Base-by-base conservation (phyloP, 2,329 filamentous ascomycete genomes). In the Sclerotinia sclerotiorum region DNA sequence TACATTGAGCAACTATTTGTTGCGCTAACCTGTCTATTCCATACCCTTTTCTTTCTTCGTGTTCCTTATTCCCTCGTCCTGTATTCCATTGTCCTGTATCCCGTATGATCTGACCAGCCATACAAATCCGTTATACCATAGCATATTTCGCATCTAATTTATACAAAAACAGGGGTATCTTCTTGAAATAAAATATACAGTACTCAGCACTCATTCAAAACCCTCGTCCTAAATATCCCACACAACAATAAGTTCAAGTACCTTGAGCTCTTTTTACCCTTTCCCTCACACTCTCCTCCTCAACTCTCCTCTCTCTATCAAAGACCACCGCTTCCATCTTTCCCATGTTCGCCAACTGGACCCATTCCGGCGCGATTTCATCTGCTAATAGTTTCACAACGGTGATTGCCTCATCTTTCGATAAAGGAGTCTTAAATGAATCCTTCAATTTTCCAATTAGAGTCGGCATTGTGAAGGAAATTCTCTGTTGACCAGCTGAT, bases 361-460 rank as follows among this genome's bases (percentile, higher is more conserved):
- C 75, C 84, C 84, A 86, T 57, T 80, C 80, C 13, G 82, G 82
- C 52, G 83, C 79, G 62, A 82, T 79, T 39, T 83, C 77, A 44
- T 79, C 75, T 5, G 80, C 79, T 56, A 86, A 75, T 49, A 86
- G 77, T 64, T 80, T 79, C 63, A 86, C 73, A 75, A 82, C 84
- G 2, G 77, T 75, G 66, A 79, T 79, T 13, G 82, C 81, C 71
- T 85, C 84, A 7, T 80, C 78, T 42, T 78, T 80, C 1, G 82
- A 81, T 55, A 85, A 83, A 0, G 84, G 70, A 7, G 71, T 76
- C 42, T 75, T 77, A 54, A 91, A 80, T 35, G 90, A 93, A 77
- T 92, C 89, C 74, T 84, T 85, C 61, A 93, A 81, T 76, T 88
- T 89, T 72, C 87, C 84, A 24, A 89, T 79, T 66, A 93, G 80